Percentiles rank a stretch among this genome's conserved stretches.
Conservation (phyloP, 345 rosid genomes). For the Populus davidiana region DNA sequence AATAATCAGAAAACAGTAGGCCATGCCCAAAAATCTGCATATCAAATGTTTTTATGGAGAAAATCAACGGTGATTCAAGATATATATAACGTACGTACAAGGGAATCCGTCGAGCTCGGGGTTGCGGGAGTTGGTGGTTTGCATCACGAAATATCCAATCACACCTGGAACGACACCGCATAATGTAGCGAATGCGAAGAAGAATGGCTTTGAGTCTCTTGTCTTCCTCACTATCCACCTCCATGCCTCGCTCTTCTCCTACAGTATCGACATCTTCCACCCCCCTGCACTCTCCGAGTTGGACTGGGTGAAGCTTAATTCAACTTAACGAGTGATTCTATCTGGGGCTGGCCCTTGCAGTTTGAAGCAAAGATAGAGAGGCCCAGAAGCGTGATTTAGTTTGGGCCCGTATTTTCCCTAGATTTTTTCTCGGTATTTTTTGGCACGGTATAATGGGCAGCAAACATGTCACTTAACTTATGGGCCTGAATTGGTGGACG, state of each 20-base stretch:
- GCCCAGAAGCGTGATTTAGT: neutral
- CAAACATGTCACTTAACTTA: neutral
- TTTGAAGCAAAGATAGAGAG: neutral
- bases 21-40: neutral
- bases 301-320: neutral
- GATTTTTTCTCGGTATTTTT: neutral
- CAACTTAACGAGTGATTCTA: neutral
- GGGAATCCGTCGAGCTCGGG: constrained; percentile 82
- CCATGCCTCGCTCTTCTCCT: constrained; percentile 74
- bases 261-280: constrained; percentile 50
- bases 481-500: too few relatives aligned
- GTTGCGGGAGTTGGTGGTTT: constrained; percentile 64
- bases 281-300: neutral
- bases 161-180: constrained; percentile 91
- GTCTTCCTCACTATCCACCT: constrained; percentile 77
- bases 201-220: constrained; percentile 79
- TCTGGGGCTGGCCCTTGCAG: neutral
- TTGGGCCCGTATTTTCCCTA: neutral
- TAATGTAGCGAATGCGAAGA: constrained; percentile 76
- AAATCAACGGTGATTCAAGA: neutral
- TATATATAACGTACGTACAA: constrained; percentile 32
- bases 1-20: neutral
- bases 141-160: constrained; percentile 89
- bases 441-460: neutral
- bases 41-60: neutral